Evolutionary conservation across 352 stramenopile species (phyloP).

Genomic region (Globisporangium spiculum): DNA sequence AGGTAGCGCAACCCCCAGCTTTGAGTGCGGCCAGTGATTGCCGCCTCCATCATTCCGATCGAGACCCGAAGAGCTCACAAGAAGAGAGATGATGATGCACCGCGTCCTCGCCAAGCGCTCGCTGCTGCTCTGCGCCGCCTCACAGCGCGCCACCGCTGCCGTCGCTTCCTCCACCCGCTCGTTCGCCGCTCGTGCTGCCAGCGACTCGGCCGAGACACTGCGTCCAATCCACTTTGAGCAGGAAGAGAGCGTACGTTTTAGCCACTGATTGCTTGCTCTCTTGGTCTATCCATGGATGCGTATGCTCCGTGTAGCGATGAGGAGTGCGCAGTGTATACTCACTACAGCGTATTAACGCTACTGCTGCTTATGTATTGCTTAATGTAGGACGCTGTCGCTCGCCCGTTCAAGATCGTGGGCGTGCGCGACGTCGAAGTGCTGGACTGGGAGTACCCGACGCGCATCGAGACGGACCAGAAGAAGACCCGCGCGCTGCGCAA

Average conservation of each 20-base stretch:
- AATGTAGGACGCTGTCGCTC: constrained; percentile 31
- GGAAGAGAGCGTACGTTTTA: constrained; percentile 50
- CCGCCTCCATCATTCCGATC: not conserved
- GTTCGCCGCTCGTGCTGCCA: constrained; percentile 22
- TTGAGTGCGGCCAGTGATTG: constrained; percentile 17
- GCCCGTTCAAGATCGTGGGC: constrained; percentile 76
- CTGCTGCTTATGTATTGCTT: constrained; percentile 2
- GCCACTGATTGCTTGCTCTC: not conserved
- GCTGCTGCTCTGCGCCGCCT: constrained; percentile 15
- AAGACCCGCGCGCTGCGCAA: constrained; percentile 62
- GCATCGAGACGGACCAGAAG: constrained; percentile 63
- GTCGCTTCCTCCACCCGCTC: constrained; percentile 17
- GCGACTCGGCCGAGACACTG: constrained; percentile 23
- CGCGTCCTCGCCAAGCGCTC: constrained; percentile 16
- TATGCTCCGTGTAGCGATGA: not conserved
- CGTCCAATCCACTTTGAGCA: constrained; percentile 74
- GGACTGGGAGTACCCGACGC: constrained; percentile 75
- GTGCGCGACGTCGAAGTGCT: constrained; percentile 76
- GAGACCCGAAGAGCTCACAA: constrained; percentile 2
- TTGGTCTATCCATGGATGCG: not conserved
- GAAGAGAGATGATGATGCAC: constrained; percentile 19
- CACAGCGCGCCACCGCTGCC: constrained; percentile 12
- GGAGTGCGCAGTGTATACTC: not conserved
- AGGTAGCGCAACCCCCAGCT: constrained; percentile 4
- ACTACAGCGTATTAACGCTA: not conserved